A percentile compares a stretch with the other conserved stretches of the same genome.
Conservation (phyloP, 148 eudicot species). For the Talinum fruticosum region DNA sequence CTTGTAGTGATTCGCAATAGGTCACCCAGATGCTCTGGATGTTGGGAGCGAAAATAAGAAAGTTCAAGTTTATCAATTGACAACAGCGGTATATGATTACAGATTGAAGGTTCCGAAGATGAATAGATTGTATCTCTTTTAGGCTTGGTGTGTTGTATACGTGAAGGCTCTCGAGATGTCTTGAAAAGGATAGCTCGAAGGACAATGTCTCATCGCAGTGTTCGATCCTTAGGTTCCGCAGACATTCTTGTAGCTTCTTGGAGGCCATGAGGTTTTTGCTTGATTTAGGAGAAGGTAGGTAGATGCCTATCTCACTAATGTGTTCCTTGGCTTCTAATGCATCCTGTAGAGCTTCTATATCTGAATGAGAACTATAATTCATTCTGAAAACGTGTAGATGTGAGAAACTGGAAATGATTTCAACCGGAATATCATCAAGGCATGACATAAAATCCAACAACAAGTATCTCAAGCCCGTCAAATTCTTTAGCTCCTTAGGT, state of each 20-base stretch:
- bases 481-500: constrained; percentile 10
- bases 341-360: not conserved
- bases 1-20: not conserved
- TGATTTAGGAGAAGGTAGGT: constrained; percentile 1
- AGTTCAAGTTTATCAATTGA: not conserved
- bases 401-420: constrained; percentile 4
- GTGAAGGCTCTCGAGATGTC: constrained; percentile 13
- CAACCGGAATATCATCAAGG: constrained; percentile 5
- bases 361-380: not conserved
- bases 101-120: not conserved
- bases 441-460: constrained; percentile 15
- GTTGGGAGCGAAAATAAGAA: not conserved
- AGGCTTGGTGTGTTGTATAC: not conserved
- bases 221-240: constrained; percentile 12
- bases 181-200: constrained; percentile 1
- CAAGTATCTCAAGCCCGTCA: constrained; percentile 16
- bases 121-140: not conserved
- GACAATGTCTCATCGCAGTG: not conserved
- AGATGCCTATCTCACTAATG: constrained; percentile 10
- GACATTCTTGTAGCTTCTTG: constrained; percentile 5
- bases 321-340: not conserved
- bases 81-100: not conserved
- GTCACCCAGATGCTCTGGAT: not conserved
- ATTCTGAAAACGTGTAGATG: constrained; percentile 10
- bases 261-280: constrained; percentile 3